Conservation (phyloP, 331 rosid genomes). For the Malus hybrid region DNA sequence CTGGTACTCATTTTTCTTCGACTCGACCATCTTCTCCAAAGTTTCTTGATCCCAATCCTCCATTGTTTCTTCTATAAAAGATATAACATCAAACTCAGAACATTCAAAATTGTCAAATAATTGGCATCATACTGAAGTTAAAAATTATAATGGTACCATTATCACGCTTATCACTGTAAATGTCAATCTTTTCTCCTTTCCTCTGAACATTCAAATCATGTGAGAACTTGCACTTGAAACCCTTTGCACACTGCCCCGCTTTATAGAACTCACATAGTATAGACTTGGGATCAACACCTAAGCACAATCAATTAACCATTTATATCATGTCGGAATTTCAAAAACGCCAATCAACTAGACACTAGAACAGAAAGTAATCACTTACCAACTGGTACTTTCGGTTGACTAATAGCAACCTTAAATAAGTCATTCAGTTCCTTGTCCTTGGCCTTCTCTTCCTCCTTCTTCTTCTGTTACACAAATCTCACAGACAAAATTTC, state of each 20-base stretch:
- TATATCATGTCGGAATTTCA: neutral
- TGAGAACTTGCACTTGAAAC: constrained; percentile 82
- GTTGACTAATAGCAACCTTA: constrained; percentile 87
- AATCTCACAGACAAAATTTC: neutral
- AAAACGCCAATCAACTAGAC: neutral
- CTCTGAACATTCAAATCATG: constrained; percentile 82
- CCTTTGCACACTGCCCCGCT: constrained; percentile 78
- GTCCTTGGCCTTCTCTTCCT: constrained; percentile 93
- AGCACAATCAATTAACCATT: constrained; percentile 13
- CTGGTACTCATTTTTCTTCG: constrained; percentile 55
- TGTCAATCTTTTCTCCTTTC: constrained; percentile 78
- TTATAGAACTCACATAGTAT: constrained; percentile 63
- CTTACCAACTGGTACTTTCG: constrained; percentile 93
- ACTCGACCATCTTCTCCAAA: constrained; percentile 87
- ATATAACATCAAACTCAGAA: neutral
- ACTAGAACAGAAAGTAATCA: neutral
- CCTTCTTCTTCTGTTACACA: constrained; percentile 76
- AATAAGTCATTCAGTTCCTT: constrained; percentile 89
- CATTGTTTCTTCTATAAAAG: constrained; percentile 42
- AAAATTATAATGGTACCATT: constrained; percentile 28
- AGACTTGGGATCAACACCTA: constrained; percentile 90
- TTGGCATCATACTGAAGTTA: neutral
- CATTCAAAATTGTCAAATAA: neutral
- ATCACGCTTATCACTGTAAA: constrained; percentile 73
- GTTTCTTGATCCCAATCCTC: constrained; percentile 94